Evolutionary conservation across 2,329 filamentous ascomycete species (phyloP).

Genomic region (Pseudocercospora pini-densiflorae): DNA sequence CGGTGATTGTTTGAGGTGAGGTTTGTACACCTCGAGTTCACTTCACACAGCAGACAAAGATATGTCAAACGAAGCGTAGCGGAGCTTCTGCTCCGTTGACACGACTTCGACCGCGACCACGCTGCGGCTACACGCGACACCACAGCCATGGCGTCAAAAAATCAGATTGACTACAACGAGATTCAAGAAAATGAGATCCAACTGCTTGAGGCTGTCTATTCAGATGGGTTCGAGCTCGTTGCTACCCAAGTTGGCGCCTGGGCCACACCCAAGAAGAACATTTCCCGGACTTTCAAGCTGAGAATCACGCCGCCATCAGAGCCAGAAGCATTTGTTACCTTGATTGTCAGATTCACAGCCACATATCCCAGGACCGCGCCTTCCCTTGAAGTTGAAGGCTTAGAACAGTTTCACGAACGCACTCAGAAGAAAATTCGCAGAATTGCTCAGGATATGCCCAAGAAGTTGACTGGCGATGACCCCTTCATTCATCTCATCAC

Average conservation of each 20-base stretch:
- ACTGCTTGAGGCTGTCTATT: slow-evolving; percentile 84
- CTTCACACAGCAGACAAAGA: background rate
- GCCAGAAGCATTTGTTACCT: slow-evolving; percentile 68
- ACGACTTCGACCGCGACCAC: slow-evolving; percentile 1
- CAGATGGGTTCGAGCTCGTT: slow-evolving; percentile 81
- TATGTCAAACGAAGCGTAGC: slow-evolving; percentile 4
- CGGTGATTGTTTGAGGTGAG: background rate
- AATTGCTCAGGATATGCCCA: slow-evolving; percentile 71
- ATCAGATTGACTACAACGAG: slow-evolving; percentile 71
- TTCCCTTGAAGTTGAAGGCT: slow-evolving; percentile 69
- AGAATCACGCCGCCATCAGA: slow-evolving; percentile 75
- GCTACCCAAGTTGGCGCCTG: slow-evolving; percentile 72
- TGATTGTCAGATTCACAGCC: slow-evolving; percentile 82
- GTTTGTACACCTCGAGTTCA: background rate
- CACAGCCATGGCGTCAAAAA: slow-evolving; percentile 53
- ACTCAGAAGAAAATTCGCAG: slow-evolving; percentile 73
- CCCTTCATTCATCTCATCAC: slow-evolving; percentile 70
- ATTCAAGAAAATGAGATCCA: slow-evolving; percentile 87
- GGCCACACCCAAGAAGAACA: slow-evolving; percentile 76
- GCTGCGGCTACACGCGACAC: slow-evolving; percentile 13
- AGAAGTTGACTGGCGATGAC: slow-evolving; percentile 61
- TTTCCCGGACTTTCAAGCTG: slow-evolving; percentile 74
- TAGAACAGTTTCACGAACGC: slow-evolving; percentile 68
- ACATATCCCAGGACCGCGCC: slow-evolving; percentile 89
- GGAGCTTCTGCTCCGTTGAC: slow-evolving; percentile 3